Base-by-base conservation (phyloP, 768 basidiomycete genomes). In the Sarcodon aspratus region DNA sequence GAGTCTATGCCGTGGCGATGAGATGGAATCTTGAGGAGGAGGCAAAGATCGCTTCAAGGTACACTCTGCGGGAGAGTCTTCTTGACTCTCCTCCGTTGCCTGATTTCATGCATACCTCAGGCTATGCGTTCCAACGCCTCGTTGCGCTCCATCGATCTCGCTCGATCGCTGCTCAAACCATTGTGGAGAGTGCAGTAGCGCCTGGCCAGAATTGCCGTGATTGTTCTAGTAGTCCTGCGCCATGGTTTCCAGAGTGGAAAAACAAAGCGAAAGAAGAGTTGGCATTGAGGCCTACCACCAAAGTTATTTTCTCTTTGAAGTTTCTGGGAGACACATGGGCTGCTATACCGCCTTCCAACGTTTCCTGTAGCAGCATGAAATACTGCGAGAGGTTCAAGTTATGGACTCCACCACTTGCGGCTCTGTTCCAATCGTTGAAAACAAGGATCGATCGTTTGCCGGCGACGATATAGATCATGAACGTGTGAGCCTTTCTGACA, bases 1-100 rank as follows among this genome's bases (percentile, higher is more conserved):
- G 80, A 10, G 81, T 85, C 1, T 88, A 80, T 54, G 81, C 83
- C 31, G 76, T 85, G 37, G 82, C 85, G 2, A 76, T 75, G 50
- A 76, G 79, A 4, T 79, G 74, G 49, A 78, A 79, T 17, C 62
- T 87, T 12, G 75, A 80, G 43, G 73, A 76, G 31, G 84, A 85
- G 58, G 76, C 79, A 10, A 68, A 69, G 50, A 57, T 76, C 44
- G 82, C 84, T 6, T 83, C 84, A 13, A 66, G 63, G 8, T 64
- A 75, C 56, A 82, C 83, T 0, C 73, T 85, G 10, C 56, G 59
- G 45, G 60, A 70, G 31, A 69, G 76, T 49, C 59, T 85, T 47
- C 66, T 81, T 21, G 75, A 78, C 33, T 70, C 68, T n/a, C 73
- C 78, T 0, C 66, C 79, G 3, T 73, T 67, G 38, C 78, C 79